Percentiles rank a stretch among this genome's conserved stretches.
phyloP scores from a whole-genome alignment of 1,284 basidiomycete genomes.

The Lentinula novae-zelandiae region DNA sequence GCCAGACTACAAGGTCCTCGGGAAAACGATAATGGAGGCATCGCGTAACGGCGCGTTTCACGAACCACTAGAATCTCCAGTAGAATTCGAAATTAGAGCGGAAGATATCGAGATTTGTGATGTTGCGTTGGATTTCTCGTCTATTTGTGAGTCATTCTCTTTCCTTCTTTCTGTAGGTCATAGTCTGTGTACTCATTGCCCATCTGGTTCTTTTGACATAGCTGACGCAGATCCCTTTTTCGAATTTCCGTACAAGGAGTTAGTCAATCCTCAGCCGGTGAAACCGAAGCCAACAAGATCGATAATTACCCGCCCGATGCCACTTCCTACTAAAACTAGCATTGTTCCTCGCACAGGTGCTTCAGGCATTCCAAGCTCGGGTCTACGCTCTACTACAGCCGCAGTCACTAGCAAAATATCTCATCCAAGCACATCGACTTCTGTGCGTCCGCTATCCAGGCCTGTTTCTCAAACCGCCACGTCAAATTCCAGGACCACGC shows the following conservation, averaged over 20 bases:
- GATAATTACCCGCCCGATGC: slow-evolving; percentile 1
- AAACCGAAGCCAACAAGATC: background rate
- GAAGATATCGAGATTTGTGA: slow-evolving; percentile 23
- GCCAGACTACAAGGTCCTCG: slow-evolving; percentile 54
- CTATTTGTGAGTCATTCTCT: slow-evolving; percentile 30
- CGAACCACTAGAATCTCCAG: slow-evolving; percentile 26
- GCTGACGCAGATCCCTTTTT: slow-evolving; percentile 26
- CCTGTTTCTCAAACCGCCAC: background rate
- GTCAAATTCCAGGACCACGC: background rate
- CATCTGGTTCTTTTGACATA: background rate
- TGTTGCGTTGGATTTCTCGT: slow-evolving; percentile 31
- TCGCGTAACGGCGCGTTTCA: slow-evolving; percentile 36
- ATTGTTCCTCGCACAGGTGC: background rate
- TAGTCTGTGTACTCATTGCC: background rate
- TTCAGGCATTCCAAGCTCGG: background rate
- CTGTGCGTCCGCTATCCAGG: background rate
- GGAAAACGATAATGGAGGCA: slow-evolving; percentile 37
- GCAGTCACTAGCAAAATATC: background rate
- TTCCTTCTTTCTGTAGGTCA: background rate
- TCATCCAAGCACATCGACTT: slow-evolving; percentile 9
- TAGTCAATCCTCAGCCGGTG: background rate
- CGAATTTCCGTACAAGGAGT: background rate
- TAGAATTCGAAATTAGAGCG: slow-evolving; percentile 22
- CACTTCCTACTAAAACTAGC: slow-evolving; percentile 1
- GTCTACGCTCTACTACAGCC: background rate